A percentile compares a stretch with the other conserved stretches of the same genome.
phyloP scores from a whole-genome alignment of 2,329 filamentous ascomycete species.

The Calycina marina region DNA sequence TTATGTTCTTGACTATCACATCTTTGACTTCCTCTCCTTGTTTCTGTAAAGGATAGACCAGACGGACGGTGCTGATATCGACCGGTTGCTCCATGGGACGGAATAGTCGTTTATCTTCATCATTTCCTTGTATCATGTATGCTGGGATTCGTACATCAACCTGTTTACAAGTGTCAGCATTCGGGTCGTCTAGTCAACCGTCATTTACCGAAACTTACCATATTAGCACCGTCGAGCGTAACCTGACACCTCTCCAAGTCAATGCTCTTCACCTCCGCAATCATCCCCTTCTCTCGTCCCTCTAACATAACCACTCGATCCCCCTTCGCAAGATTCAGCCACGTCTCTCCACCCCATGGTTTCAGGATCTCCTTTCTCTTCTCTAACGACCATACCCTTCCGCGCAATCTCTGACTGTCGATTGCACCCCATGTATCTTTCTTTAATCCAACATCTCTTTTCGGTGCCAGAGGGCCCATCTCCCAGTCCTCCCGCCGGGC shows the following conservation, averaged over 20 bases:
- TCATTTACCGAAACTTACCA: conserved; percentile 33
- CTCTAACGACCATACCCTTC: conserved; percentile 9
- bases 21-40: conserved; percentile 52
- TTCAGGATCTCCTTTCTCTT: conserved; percentile 20
- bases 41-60: conserved; percentile 60
- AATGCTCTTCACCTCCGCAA: conserved; percentile 54
- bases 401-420: conserved; percentile 22
- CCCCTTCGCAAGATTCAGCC: conserved; percentile 47
- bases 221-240: conserved; percentile 45
- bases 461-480: conserved; percentile 63
- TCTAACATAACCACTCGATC: conserved; percentile 75
- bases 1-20: conserved; percentile 61
- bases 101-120: conserved; percentile 26
- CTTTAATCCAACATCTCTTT: conserved; percentile 49
- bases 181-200: neutral
- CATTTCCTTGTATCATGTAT: conserved; percentile 26
- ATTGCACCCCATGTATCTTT: conserved; percentile 46
- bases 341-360: conserved; percentile 24
- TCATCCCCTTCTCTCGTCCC: conserved; percentile 69
- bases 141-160: conserved; percentile 27
- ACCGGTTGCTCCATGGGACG: conserved; percentile 39
- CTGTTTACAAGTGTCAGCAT: conserved; percentile 15
- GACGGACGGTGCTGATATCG: conserved; percentile 58
- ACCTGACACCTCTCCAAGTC: conserved; percentile 39
- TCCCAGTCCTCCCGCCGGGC: conserved; percentile 63